Evolutionary conservation across 179 eudicot genomes (phyloP).

Genomic region (Vitellaria paradoxa): DNA sequence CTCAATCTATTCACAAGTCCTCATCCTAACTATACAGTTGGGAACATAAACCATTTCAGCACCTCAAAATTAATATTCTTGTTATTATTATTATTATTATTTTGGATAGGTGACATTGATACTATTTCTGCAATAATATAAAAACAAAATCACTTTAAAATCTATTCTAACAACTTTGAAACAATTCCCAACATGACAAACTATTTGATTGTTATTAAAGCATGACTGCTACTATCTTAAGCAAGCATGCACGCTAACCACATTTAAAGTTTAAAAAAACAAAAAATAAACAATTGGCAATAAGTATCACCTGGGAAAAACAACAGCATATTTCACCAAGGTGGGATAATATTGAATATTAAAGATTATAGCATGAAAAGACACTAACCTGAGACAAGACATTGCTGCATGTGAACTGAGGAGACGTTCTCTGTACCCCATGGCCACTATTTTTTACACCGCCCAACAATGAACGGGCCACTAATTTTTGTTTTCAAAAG

Average conservation of each 20-base stretch:
- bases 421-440: slow-evolving; percentile 20
- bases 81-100: too few species aligned
- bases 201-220: not conserved
- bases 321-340: not conserved
- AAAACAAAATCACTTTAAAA: not conserved
- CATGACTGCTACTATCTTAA: not conserved
- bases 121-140: not conserved
- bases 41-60: too few species aligned
- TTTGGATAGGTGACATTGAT: too few species aligned
- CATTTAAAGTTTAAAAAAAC: too few species aligned
- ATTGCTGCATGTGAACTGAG: slow-evolving; percentile 20
- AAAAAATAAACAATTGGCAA: not conserved
- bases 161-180: not conserved
- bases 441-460: slow-evolving; percentile 24
- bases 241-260: not conserved
- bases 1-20: not conserved
- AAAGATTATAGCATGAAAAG: not conserved
- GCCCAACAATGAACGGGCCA: slow-evolving; percentile 34
- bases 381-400: slow-evolving; percentile 31
- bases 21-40: not conserved
- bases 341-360: not conserved
- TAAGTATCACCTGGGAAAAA: not conserved
- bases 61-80: not conserved
- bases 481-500: slow-evolving; percentile 20
- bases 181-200: not conserved